Conservation (phyloP, 495 filamentous ascomycete genomes). For the Tetracladium marchalianum region DNA sequence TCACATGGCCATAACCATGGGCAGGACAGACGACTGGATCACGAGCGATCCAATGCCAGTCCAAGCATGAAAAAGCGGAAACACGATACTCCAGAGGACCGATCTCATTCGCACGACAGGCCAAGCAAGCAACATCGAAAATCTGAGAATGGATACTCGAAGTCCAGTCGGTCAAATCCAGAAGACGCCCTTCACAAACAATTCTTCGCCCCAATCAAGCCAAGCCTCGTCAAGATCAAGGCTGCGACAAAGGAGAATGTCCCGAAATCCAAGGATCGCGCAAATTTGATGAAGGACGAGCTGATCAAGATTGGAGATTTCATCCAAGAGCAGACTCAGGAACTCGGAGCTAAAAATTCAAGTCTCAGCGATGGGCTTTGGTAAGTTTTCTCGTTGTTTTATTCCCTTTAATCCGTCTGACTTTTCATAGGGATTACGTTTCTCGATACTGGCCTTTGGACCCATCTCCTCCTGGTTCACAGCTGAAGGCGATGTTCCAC, state of each 20-base stretch:
- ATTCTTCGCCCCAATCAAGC: conserved; percentile 49
- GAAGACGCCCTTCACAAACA: conserved; percentile 11
- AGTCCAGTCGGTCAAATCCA: not conserved
- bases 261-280: conserved; percentile 47
- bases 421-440: conserved; percentile 25
- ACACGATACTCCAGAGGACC: conserved; percentile 19
- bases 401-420: not conserved
- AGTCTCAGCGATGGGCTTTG: conserved; percentile 20
- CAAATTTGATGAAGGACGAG: conserved; percentile 39
- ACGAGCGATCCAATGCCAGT: conserved; percentile 17
- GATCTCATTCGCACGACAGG: conserved; percentile 13
- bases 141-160: conserved; percentile 20
- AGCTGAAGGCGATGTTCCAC: conserved; percentile 37
- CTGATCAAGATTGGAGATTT: conserved; percentile 42
- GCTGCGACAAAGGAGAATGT: conserved; percentile 55
- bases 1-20: conserved; percentile 10
- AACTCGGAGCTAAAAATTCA: conserved; percentile 8
- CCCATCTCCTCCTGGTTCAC: conserved; percentile 21
- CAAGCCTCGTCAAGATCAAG: conserved; percentile 46
- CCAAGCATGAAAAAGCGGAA: conserved; percentile 21
- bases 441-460: conserved; percentile 28
- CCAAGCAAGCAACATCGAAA: conserved; percentile 21
- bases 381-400: conserved; percentile 20
- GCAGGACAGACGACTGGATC: not conserved
- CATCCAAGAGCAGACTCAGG: conserved; percentile 28